Base-by-base conservation (phyloP, 371 early-diverging fungal genomes). In the Sanchytrium tribonematis region DNA sequence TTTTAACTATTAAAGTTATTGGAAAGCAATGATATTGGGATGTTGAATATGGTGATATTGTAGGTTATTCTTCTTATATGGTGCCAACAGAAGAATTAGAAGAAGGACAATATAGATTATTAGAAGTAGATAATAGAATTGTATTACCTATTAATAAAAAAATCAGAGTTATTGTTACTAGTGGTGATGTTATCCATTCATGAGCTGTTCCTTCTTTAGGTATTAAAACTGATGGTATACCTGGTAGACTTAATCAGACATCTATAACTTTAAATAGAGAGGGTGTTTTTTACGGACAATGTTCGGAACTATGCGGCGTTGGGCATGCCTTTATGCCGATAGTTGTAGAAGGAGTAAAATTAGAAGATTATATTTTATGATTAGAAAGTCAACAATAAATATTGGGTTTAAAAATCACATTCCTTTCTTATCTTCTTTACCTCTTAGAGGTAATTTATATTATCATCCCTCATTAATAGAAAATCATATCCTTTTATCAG, bases 21-120 rank as follows among this genome's bases (percentile, higher is more conserved):
- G 48, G 48, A 48, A 12, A 12, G 22, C 48, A 48, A 48, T 48
- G 48, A 48, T 48, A 48, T 48, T 48, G 48, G 22, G 48, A 48
- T 48, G 48, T 48, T 48, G 48, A 48, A 48, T 48, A 12, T 22
- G 5, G 12, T 12, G 48, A 48, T 48, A 48, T 48, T 12, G 48
- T 48, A 12, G 48, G 48, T 12, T 48, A 48, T 22, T 48, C 48
- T 5, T 12, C 12, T 48, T 48, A 48, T 48, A 48, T 48, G 48
- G 48, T 48, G 22, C 48, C 48, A 48, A 48, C 48, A 12, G 48
- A 48, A 22, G 48, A 48, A 48, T 48, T 48, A 48, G 48, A 48
- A 48, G 48, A 48, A 48, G 48, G 48, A 22, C 48, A 48, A 48
- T 48, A 48, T 48, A 48, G 48, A 48, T 48, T 48, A 48, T 48